A percentile compares a stretch with the other conserved stretches of the same genome.
phyloP scores from a whole-genome alignment of 352 stramenopile species.

The Globisporangium middletonii region DNA sequence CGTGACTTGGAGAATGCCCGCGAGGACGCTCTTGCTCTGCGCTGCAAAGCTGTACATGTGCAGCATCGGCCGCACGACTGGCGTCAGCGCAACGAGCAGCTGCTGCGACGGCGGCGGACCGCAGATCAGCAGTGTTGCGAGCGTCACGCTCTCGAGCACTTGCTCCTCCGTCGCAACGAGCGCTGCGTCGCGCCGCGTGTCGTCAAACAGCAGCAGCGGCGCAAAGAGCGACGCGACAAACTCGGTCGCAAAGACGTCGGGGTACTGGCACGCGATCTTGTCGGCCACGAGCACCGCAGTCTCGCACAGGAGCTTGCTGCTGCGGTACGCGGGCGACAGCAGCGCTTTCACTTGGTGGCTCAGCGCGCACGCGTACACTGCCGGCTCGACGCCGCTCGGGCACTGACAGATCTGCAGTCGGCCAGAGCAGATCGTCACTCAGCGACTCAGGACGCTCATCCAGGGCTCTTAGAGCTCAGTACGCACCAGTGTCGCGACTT shows the following conservation, averaged over 20 bases:
- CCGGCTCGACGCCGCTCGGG: conserved; percentile 30
- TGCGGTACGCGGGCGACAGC: conserved; percentile 37
- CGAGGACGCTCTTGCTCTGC: conserved; percentile 59
- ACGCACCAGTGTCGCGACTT: conserved; percentile 62
- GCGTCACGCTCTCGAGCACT: conserved; percentile 42
- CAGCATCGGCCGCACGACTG: conserved; percentile 54
- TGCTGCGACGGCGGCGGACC: conserved; percentile 54
- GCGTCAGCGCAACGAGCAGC: conserved; percentile 38
- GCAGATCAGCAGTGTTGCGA: conserved; percentile 55
- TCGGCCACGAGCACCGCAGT: conserved; percentile 59
- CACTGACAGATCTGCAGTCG: conserved; percentile 55
- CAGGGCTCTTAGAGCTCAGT: not conserved
- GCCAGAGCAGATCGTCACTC: too few relatives aligned
- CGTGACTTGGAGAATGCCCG: conserved; percentile 39
- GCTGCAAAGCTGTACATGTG: conserved; percentile 66
- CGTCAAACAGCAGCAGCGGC: conserved; percentile 63
- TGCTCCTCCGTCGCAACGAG: conserved; percentile 33
- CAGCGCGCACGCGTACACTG: conserved; percentile 40
- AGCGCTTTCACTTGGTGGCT: conserved; percentile 49
- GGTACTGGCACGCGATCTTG: conserved; percentile 41
- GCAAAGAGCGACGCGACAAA: conserved; percentile 51
- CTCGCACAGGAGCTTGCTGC: conserved; percentile 69
- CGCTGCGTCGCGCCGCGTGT: conserved; percentile 9
- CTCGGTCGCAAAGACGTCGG: conserved; percentile 36
- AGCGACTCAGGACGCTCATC: too few relatives aligned